These are phyloP conservation scores for Pythium periplocum DNA, from an alignment of 352 stramenopile species.

Conservation along the genomic window DNA sequence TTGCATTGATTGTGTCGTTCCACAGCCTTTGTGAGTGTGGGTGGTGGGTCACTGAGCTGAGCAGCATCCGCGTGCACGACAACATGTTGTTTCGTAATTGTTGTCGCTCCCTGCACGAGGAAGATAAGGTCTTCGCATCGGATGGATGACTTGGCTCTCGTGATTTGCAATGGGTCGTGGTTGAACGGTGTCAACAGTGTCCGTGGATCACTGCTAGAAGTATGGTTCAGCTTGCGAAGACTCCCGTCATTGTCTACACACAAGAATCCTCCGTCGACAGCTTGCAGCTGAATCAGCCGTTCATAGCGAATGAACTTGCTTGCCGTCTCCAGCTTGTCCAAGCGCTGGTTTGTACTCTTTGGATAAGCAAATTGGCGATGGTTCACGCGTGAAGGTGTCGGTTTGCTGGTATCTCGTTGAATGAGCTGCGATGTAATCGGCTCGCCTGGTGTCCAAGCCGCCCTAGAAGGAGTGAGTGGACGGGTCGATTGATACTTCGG, in stretches of 20 bases:
- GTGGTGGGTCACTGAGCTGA: conserved; percentile 2
- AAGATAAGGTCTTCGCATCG: conserved; percentile 21
- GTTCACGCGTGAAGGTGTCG: too few species aligned
- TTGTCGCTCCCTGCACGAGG: conserved; percentile 22
- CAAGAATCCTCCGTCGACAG: conserved; percentile 32
- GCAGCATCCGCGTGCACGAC: conserved; percentile 15
- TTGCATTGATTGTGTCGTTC: conserved; percentile 8
- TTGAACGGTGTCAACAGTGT: conserved; percentile 38
- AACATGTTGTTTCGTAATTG: conserved; percentile 10
- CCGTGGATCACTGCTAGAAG: conserved; percentile 19
- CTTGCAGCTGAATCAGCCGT: conserved; percentile 29
- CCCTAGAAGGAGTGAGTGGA: too few species aligned
- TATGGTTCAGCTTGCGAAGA: conserved; percentile 23
- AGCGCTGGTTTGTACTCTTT: conserved; percentile 5
- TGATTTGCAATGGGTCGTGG: conserved; percentile 16
- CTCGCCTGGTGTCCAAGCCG: too few species aligned
- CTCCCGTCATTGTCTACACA: conserved; percentile 29
- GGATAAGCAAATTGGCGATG: background rate
- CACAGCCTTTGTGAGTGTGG: conserved; percentile 4
- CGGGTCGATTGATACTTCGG: too few species aligned
- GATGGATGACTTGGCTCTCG: conserved; percentile 18
- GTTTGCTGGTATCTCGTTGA: too few species aligned
- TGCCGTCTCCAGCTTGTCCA: background rate
- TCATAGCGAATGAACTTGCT: conserved; percentile 25
- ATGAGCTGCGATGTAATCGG: too few species aligned